Evolutionary conservation across 495 filamentous ascomycete species (phyloP), one percentile per base, ranked within the genome.

Genomic region (Penicillium longicatenatum): DNA sequence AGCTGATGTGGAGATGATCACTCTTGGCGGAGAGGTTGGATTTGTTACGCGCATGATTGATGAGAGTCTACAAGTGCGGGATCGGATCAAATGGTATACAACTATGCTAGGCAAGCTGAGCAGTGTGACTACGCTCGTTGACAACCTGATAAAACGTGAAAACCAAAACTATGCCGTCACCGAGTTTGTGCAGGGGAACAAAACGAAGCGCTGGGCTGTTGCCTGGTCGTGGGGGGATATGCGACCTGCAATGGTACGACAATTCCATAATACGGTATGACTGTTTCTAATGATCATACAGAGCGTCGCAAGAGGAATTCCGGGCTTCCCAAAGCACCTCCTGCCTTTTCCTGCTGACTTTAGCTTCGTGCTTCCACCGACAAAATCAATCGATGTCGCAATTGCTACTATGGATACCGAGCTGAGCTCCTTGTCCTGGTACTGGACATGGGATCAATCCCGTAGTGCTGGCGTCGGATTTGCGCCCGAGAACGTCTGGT

Each of bases 51-150:
- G 86, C 19, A 89, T 97, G 68, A 77, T 97, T 41, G 77, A 84
- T 5, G 89, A 96, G 64, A 92, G 88, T 37, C 70, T 89, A 11
- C 61, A 67, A 0, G 72, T 93, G 7, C 66, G 74, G 37, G 80
- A 82, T 0, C 71, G 77, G 19, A 82, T 93, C 9, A 84, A 83
- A 49, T 98, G 94, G 94, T 97, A 93, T 68, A 96, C 90, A 3
- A 86, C 84, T 24, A 96, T 98, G 91, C 76, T 97, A 0, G 94
- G 94, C 0, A 95, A 94, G 60, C 74, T 90, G 26, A 84, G 82
- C 31, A 94, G 89, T 55, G 75, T 96, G 5, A 78, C 84, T 3
- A 55, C 71, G 0, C 69, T 98, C 0, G 73, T 96, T 0, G 79
- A 83, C 17, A 73, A 71, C 29, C 73, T 98, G 0, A 82, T 78